phyloP scores from a whole-genome alignment of 2,329 filamentous ascomycete genomes.

The Apiospora arundinis region DNA sequence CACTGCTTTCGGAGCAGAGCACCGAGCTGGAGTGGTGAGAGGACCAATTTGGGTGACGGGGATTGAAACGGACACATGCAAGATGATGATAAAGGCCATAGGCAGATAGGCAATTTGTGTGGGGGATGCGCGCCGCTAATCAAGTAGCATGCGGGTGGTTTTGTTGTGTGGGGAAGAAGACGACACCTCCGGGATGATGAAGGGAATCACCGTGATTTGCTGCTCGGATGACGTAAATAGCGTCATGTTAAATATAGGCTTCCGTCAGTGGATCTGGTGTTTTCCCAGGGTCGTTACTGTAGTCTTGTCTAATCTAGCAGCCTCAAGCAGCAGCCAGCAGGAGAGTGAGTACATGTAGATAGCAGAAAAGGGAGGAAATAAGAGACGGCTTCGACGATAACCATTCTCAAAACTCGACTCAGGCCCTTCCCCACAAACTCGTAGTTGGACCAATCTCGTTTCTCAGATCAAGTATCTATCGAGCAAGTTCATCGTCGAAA shows the following conservation, averaged over 20 bases:
- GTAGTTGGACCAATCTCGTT: background rate
- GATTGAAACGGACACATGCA: background rate
- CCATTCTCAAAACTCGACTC: background rate
- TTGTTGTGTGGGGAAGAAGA: background rate
- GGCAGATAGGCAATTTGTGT: too few species aligned
- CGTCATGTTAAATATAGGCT: too few species aligned
- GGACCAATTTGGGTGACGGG: too few species aligned
- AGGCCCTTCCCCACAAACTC: background rate
- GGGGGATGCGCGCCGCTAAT: background rate
- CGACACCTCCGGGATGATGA: background rate
- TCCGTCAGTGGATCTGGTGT: too few species aligned
- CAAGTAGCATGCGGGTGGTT: too few species aligned
- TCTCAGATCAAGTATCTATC: background rate
- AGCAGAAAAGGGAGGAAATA: too few species aligned
- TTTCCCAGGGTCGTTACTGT: too few species aligned
- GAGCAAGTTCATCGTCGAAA: background rate
- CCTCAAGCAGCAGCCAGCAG: too few species aligned
- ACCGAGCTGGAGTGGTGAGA: slow-evolving; percentile 6
- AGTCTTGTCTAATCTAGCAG: too few species aligned
- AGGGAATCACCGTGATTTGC: background rate
- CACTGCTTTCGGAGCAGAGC: background rate
- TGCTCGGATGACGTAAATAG: background rate
- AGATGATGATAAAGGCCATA: background rate
- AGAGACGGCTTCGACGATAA: background rate
- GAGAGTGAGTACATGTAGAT: too few species aligned